These are phyloP conservation scores for Phialophora verrucosa DNA, from an alignment of 2,329 filamentous ascomycete species.

Conservation along the genomic window DNA sequence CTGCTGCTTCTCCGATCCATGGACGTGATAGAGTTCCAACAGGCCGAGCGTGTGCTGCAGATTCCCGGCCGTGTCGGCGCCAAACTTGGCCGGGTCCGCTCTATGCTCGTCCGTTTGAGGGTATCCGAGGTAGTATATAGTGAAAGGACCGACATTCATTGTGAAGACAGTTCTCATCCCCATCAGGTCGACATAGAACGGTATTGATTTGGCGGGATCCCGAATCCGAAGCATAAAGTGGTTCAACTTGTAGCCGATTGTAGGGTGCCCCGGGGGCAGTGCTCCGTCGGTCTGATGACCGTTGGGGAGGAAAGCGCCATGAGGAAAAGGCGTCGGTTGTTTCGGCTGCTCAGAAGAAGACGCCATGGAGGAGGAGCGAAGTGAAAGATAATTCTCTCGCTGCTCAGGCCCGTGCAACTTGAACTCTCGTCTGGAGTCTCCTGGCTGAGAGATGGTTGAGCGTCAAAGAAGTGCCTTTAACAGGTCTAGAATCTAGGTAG, in stretches of 20 bases:
- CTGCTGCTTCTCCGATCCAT: conserved; percentile 43
- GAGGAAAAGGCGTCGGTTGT: conserved; percentile 37
- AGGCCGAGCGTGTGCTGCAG: conserved; percentile 45
- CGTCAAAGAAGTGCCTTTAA: background rate
- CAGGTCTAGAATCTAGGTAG: background rate
- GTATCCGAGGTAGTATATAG: conserved; percentile 50
- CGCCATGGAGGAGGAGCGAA: background rate
- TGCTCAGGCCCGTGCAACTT: background rate
- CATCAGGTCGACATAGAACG: conserved; percentile 49
- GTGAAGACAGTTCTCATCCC: conserved; percentile 50
- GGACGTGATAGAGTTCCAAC: conserved; percentile 48
- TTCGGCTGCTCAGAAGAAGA: conserved; percentile 7
- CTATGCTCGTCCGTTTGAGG: conserved; percentile 43
- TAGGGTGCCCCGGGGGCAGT: conserved; percentile 41
- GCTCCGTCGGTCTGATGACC: conserved; percentile 42
- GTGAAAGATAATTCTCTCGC: background rate
- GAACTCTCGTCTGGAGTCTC: background rate
- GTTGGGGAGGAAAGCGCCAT: conserved; percentile 43
- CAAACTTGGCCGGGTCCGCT: conserved; percentile 42
- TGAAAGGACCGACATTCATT: conserved; percentile 49
- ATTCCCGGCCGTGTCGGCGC: conserved; percentile 40
- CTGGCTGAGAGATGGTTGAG: background rate
- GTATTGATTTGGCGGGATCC: conserved; percentile 44
- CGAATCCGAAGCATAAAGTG: conserved; percentile 48
- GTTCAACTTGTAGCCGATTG: conserved; percentile 47